Base-by-base conservation (phyloP, 352 stramenopile genomes). In the Phytophthora idaei region DNA sequence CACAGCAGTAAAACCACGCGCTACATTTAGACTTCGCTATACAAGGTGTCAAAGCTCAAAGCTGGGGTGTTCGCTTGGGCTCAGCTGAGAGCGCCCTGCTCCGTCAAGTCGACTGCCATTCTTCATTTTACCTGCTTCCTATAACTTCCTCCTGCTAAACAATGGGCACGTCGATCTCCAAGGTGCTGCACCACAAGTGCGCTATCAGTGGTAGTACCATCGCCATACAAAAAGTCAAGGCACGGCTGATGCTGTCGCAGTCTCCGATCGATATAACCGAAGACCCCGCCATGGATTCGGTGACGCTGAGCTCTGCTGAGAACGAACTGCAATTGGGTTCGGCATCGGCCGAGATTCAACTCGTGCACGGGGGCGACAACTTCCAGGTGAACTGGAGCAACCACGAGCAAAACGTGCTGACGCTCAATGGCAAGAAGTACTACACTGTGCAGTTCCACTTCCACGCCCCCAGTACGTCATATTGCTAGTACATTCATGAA, bases 371-470 rank as follows among this genome's bases (percentile, higher is more conserved):
- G 0, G 77, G 69, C 21, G 57, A 63, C 28, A 87, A 87, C 69
- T 90, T 90, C 64, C 68, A 78, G 48, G 74, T 90, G 37, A 67
- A 75, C 46, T 90, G 81, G 81, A 64, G 67, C 32, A 55, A 75
- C 45, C 57, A 63, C 42, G 54, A 73, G 32, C 65, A 77, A 47
- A 87, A 85, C 48, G 56, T 66, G 45, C 57, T 89, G 54, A 68
- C 45, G 41, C 75, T 89, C 61, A 60, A 81, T 21, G 76, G 76
- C 69, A 85, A 83, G 57, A 72, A 76, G 27, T 89, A 76, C 72
- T 76, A 73, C 59, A 78, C 80, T 39, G 70, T 89, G 44, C 80
- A 89, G 57, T 89, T 89, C 67, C 80, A 89, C 57, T 84, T 90
- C 67, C 82, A 90, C 62, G 75, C 78, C 5, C 82, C 82, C 2